Base-by-base conservation (phyloP, 1,139 yeast genomes). In the Zygoascus hellenicus region DNA sequence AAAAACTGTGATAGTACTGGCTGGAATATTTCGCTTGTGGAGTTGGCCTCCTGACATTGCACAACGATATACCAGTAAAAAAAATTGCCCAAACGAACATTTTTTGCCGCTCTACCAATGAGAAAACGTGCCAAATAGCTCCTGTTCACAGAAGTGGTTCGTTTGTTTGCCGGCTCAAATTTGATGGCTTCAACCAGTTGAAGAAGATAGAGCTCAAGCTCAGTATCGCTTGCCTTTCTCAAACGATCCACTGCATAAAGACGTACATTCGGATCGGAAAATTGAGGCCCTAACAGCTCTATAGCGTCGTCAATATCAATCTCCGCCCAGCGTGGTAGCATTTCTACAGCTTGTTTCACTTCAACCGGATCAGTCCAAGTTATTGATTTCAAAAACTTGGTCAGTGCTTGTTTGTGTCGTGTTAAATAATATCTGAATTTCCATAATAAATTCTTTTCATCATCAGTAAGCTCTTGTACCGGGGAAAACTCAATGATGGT, bases 151-250 rank as follows among this genome's bases (percentile, higher is more conserved):
- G 49, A 58, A 52, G 54, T 35, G 46, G 48, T 40, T 48, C 47
- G 45, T 41, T 52, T 48, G 14, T 46, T 39, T 9, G 46, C 45
- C 22, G 50, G 57, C 48, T 83, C 98, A 62, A 87, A 88, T 53
- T 88, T 83, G 42, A 94, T 75, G 0, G 97, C 96, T 61, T 90
- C 97, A 0, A 94, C 97, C 13, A 94, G 71, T 64, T 94, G 98
- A 49, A 94, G 74, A 52, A 94, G 68, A 59, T 89, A 94, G 49
- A 92, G 69, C 49, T 86, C 81, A 26, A 92, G 65, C 56, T 90
- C 97, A 22, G 78, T 82, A 55, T 87, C 94, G 43, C 79, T 77
- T 0, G 97, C 96, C 50, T 81, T 75, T 50, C 79, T 76, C 46
- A 94, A 69, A 48, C 97, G 68, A 54, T 86, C 86, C 1, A 94